Base-by-base conservation (phyloP, 805 yeast genomes). In the Monosporozyma yasuniensis region DNA sequence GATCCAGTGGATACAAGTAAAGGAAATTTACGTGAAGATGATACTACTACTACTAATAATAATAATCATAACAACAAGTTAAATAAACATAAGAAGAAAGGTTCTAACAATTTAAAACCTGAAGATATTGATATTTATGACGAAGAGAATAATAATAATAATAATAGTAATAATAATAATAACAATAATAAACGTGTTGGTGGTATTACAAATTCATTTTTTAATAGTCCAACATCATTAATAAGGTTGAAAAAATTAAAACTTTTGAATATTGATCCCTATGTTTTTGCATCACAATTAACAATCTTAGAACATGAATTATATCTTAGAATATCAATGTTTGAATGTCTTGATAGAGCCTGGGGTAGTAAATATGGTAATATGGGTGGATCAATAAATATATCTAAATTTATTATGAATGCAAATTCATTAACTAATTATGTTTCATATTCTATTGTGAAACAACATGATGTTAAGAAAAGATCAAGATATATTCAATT, bases 401-500 rank as follows among this genome's bases (percentile, higher is more conserved):
- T 86, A 48, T 73, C 84, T 19, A 71, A 70, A 28, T 86, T 86
- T 60, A 84, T 87, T 54, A 72, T 75, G 46, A 79, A 83, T 50
- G 88, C 96, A 18, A 91, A 91, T 61, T 80, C 79, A 50, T 68
- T 90, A 51, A 88, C 97, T 0, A 85, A 84, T 63, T 88, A 83
- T 70, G 87, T 87, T 9, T 81, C 93, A 0, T 83, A 79, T 54
- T 78, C 80, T 73, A 84, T 91, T 54, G 76, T 91, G 50, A 70
- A 77, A 41, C 80, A 80, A 52, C 67, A 71, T 8, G 95, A 87
- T 47, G 63, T 78, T 3, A 76, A 79, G 55, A 79, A 78, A 55
- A 76, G 98, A 57, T 88, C 85, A 2, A 78, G 73, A 44, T 67
- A 80, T 6, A 80, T 91, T 53, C 74, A 81, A 50, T 85, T 79